Evolutionary conservation across 1,284 basidiomycete species (phyloP), one percentile per base, ranked within the genome.

Genomic region (Pseudozyma flocculosa): DNA sequence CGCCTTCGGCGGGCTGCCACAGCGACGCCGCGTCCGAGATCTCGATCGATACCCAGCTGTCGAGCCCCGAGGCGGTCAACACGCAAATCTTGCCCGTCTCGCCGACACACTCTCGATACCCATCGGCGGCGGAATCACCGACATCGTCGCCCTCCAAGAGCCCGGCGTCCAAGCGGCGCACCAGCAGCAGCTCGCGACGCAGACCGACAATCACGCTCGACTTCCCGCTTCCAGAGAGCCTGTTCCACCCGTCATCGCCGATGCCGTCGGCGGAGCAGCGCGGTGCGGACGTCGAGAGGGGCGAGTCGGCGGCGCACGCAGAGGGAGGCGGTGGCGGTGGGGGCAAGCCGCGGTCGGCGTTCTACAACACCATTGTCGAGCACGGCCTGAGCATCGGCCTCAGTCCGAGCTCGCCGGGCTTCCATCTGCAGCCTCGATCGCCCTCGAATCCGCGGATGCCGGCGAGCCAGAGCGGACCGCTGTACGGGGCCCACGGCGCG

Each of bases 331-430:
- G n/a, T n/a, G n/a, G n/a, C n/a, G n/a, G n/a, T n/a, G n/a, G n/a
- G n/a, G n/a, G n/a, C n/a, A 29, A 29, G 29, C 29, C 5, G 43
- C 50, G 18, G 17, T 52, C 42, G 45, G 58, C 52, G 40, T 34
- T 68, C 38, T 70, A 70, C 57, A 51, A 59, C 19, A 60, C 68
- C 3, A 54, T 77, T 29, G 50, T 75, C 13, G 66, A 72, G 41
- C 70, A 74, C 23, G 75, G 75, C 4, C 51, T 77, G 5, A 68
- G 62, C 26, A 71, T 77, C 21, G 75, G 75, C 13, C 54, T 77
- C 32, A 67, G 66, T n/a, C 72, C 73, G 1, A 67, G 64, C 45
- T 74, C 72, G 26, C 75, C 75, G 1, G 75, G 75, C 1, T 77
- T 77, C 59, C 63, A 75, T 36, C 57, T 76, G 23, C 58, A 66